A percentile compares a stretch with the other conserved stretches of the same genome.
These are phyloP conservation scores for Mortierella antarctica DNA, from an alignment of 192 early-diverging fungal species.

Conservation along the genomic window DNA sequence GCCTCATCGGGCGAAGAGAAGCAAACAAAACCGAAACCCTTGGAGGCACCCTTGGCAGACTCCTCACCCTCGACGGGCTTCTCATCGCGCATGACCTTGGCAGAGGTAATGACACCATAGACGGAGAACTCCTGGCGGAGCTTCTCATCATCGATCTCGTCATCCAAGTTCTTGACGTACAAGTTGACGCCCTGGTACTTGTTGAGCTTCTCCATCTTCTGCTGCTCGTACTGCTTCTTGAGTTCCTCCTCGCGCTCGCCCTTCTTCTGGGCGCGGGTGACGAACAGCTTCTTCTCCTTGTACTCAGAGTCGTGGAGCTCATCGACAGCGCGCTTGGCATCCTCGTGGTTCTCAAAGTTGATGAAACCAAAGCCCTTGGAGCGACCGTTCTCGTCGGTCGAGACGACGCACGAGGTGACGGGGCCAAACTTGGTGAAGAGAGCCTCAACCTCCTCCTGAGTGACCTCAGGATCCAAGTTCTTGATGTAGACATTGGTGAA, in stretches of 20 bases:
- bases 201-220: slow-evolving; percentile 94
- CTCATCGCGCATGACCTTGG: slow-evolving; percentile 98
- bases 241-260: slow-evolving; percentile 97
- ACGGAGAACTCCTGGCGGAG: slow-evolving; percentile 96
- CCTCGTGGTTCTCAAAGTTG: slow-evolving; percentile 94
- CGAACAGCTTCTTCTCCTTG: slow-evolving; percentile 92
- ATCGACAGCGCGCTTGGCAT: slow-evolving; percentile 88
- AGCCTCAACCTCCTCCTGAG: slow-evolving; percentile 79
- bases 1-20: slow-evolving; percentile 99
- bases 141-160: slow-evolving; percentile 95
- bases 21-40: slow-evolving; percentile 99
- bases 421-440: slow-evolving; percentile 85
- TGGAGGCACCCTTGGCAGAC: slow-evolving; percentile 67
- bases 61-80: slow-evolving; percentile 59
- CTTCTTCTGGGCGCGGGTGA: slow-evolving; percentile 99
- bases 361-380: slow-evolving; percentile 98
- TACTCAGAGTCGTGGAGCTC: slow-evolving; percentile 94
- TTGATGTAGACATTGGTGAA: slow-evolving; percentile 99
- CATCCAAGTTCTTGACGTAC: slow-evolving; percentile 99
- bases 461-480: slow-evolving; percentile 87
- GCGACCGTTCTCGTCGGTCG: slow-evolving; percentile 81
- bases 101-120: slow-evolving; percentile 96
- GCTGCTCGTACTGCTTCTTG: slow-evolving; percentile 93
- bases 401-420: slow-evolving; percentile 85
- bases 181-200: slow-evolving; percentile 99